Evolutionary conservation across 768 basidiomycete species (phyloP).

Genomic region (Kwoniella botswanensis): DNA sequence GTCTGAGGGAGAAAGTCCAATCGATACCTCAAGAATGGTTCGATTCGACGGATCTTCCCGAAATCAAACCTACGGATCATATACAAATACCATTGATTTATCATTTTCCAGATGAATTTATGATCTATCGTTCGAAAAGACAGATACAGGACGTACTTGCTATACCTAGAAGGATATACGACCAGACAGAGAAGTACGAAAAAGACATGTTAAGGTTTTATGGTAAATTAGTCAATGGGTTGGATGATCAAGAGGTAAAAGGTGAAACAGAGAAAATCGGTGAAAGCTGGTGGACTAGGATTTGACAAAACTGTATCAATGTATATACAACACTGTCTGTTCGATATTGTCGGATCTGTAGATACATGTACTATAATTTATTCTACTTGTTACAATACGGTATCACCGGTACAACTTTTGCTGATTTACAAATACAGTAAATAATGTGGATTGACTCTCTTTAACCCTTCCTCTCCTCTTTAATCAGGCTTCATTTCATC

Average conservation of each 20-base stretch:
- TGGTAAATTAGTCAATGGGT: not conserved
- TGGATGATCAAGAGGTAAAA: not conserved
- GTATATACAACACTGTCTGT: not conserved
- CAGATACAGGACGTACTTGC: not conserved
- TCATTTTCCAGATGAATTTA: not conserved
- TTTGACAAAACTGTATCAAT: not conserved
- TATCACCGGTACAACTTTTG: not conserved
- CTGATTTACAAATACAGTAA: not conserved
- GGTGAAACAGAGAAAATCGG: not conserved
- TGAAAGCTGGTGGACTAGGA: not conserved
- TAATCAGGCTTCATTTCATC: not conserved
- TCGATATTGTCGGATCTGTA: not conserved
- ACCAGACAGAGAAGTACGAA: not conserved
- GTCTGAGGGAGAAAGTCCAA: not conserved
- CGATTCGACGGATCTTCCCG: not conserved
- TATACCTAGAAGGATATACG: not conserved
- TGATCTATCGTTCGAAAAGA: not conserved
- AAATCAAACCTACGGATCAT: not conserved
- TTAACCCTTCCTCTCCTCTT: not conserved
- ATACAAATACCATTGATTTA: not conserved
- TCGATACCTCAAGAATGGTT: not conserved
- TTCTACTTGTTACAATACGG: not conserved
- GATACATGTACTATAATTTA: not conserved
- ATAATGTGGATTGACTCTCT: not conserved
- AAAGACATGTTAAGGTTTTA: not conserved